phyloP scores from a whole-genome alignment of 2,329 filamentous ascomycete species.

The Cordyceps pruinosa region DNA sequence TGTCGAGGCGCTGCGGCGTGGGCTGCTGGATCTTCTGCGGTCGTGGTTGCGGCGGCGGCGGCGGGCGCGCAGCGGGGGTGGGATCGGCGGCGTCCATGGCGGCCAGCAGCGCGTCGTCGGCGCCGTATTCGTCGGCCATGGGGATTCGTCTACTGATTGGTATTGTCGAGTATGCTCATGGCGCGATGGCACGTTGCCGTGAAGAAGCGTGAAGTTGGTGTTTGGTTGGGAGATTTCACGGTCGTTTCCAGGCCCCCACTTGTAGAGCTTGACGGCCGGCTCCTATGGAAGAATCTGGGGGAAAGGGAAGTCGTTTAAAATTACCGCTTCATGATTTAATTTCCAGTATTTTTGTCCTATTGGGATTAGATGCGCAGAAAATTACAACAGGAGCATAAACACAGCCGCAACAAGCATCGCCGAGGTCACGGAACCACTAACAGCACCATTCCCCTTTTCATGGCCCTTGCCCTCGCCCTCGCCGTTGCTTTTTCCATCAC shows the following conservation, averaged over 20 bases:
- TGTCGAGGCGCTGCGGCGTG: conserved; percentile 50
- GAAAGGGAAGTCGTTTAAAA: too few species aligned
- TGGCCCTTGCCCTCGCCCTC: conserved; percentile 3
- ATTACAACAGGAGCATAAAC: neutral
- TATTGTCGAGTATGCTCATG: neutral
- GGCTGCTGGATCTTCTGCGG: conserved; percentile 40
- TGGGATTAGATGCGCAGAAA: too few species aligned
- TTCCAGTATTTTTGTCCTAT: too few species aligned
- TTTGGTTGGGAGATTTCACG: too few species aligned
- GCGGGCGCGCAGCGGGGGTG: conserved; percentile 18
- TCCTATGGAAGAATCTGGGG: too few species aligned
- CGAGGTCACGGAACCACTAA: neutral
- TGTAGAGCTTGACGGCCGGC: too few species aligned
- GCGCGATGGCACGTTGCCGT: too few species aligned
- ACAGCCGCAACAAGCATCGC: neutral
- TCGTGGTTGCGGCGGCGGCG: conserved; percentile 31
- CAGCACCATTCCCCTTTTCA: neutral
- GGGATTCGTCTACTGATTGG: neutral
- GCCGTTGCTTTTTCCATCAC: neutral
- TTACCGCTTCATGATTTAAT: too few species aligned
- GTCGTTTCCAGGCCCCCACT: too few species aligned
- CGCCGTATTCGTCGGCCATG: conserved; percentile 51
- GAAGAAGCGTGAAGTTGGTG: too few species aligned
- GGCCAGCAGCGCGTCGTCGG: conserved; percentile 49
- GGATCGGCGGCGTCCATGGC: conserved; percentile 47